Evolutionary conservation across 23 red algal species (phyloP), one percentile per base, ranked within the genome.

Genomic region (Gracilaria gracilis): DNA sequence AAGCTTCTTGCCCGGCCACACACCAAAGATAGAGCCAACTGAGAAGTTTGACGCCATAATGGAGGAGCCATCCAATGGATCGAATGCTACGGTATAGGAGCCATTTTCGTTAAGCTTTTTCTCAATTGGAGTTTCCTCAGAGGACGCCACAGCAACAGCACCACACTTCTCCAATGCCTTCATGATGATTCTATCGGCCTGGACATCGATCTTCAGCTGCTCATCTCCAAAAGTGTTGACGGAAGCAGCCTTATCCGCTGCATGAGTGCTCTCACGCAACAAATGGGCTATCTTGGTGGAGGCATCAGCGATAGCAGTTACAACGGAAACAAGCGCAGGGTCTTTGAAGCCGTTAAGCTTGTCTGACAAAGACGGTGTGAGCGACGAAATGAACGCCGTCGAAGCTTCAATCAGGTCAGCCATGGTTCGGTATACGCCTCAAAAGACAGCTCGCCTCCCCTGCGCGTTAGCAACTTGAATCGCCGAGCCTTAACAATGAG

Each of bases 11-110:
- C 86, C 83, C 11, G 40, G 82, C 83, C 89, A 93, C n/a, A 98
- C 70, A 44, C 78, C 96, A 62, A 95, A 95, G 31, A 98, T 95
- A n/a, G 93, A 90, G 12, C 96, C 96, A 36, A 98, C 96, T 9
- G 93, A 67, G 61, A 95, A 98, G 84, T 98, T 98, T 34, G 79
- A 81, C 38, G 88, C 93, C 16, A 98, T 79, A 46, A 98, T 90
- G 24, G 90, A 94, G 1, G 93, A 95, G 13, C 96, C 96, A 73
- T 98, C 96, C 64, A 98, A 67, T 19, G 96, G 96, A 69, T 98
- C 96, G 54, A 81, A 98, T 19, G 96, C 96, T 0, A 98, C 96
- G 54, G 82, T 80, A 54, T 71, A 90, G 42, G 44, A 39, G 14
- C 71, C 69, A 23, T 61, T 67, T 23, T 75, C 70, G 44, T 24